Evolutionary conservation across 2,329 filamentous ascomycete species (phyloP), one percentile per base, ranked within the genome.

Genomic region (Alternaria infectoria): DNA sequence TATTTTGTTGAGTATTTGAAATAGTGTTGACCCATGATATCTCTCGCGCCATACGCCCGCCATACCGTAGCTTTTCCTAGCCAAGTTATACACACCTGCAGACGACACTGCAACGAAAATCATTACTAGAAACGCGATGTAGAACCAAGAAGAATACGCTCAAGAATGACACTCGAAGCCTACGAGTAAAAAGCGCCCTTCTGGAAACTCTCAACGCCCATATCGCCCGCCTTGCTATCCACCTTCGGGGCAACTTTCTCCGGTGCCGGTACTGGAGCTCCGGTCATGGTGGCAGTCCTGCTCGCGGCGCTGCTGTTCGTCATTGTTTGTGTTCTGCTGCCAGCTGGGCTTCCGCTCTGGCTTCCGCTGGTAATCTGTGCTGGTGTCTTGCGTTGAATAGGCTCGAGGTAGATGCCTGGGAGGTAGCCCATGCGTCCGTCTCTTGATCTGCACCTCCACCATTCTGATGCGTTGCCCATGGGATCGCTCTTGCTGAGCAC

Each of bases 381-480:
- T 50, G 83, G 82, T 62, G 83, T 79, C 64, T 83, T 82, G 57
- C 88, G 82, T 74, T 90, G 86, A 52, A 96, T 89, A 0, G 86
- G 87, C 81, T 97, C 93, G 26, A 99, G 86, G 75, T 97, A 99
- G 1, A 93, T 94, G 1, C 91, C 89, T 3, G 96, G 96, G 6
- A 99, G 86, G 77, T 98, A 99, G 8, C 96, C 96, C 73, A 97
- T 90, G 25, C 93, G 87, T 49, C 93, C 94, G 77, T 98, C 93
- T 64, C 96, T 87, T 13, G 95, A 91, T 59, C 96, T 88, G 81
- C 96, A 99, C 69, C 91, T 89, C 96, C 96, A 99, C 96, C 96
- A 99, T 77, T 99, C 95, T 56, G 92, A 96, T 5, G 93, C 89
- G 72, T 96, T 93, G 46, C 96, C 96, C 75, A 95, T 88, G 1